Evolutionary conservation across 2,329 filamentous ascomycete genomes (phyloP).

Genomic region (Claviceps digitariae): DNA sequence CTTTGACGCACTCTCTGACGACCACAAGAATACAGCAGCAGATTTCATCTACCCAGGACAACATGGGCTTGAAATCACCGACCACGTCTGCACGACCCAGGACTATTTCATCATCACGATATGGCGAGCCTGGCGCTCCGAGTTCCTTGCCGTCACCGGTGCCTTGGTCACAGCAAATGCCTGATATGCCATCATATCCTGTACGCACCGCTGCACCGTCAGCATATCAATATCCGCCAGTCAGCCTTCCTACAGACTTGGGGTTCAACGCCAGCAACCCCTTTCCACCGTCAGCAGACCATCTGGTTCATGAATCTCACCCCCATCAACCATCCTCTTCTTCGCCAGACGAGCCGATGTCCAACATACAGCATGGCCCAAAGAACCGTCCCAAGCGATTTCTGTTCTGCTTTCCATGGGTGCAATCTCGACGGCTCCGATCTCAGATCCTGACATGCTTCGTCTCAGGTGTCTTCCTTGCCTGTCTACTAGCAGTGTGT

Average conservation of each 20-base stretch:
- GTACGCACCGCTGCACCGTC: not conserved
- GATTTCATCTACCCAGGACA: not conserved
- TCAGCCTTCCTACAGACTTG: not conserved
- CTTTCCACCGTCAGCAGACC: not conserved
- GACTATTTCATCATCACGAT: slow-evolving; percentile 2
- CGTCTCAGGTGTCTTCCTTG: slow-evolving; percentile 50
- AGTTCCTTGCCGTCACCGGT: slow-evolving; percentile 6
- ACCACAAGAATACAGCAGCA: not conserved
- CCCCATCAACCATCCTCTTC: not conserved
- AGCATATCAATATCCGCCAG: not conserved
- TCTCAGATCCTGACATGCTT: slow-evolving; percentile 46
- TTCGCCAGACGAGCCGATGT: not conserved
- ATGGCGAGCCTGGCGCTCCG: slow-evolving; percentile 3
- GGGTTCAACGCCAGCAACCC: not conserved
- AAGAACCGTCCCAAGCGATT: slow-evolving; percentile 23
- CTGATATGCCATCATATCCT: not conserved
- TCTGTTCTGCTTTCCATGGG: slow-evolving; percentile 40
- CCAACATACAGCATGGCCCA: not conserved
- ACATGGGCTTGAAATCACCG: slow-evolving; percentile 34
- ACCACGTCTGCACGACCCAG: slow-evolving; percentile 14
- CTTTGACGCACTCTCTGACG: not conserved
- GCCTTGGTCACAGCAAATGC: not conserved
- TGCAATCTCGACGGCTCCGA: slow-evolving; percentile 39
- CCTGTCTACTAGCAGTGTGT: slow-evolving; percentile 51
- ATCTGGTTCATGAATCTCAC: not conserved